These are phyloP conservation scores for Penicillium canariense DNA, from an alignment of 495 filamentous ascomycete genomes.

Conservation along the genomic window DNA sequence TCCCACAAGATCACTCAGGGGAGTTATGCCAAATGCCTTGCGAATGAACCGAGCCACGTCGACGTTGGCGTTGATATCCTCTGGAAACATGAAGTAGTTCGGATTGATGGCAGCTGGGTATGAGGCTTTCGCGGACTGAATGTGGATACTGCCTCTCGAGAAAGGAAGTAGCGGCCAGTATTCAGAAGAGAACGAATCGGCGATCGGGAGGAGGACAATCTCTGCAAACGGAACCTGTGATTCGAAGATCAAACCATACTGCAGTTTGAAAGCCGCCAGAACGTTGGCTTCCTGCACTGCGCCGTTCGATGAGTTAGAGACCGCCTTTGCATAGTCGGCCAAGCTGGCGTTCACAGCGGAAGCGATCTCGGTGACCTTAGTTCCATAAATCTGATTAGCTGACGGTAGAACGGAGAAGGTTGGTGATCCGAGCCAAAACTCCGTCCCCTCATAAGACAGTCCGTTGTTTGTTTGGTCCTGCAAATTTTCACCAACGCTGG, in stretches of 20 bases:
- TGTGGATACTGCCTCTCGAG: slow-evolving; percentile 48
- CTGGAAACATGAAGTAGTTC: slow-evolving; percentile 25
- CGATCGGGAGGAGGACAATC: slow-evolving; percentile 27
- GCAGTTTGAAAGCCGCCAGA: slow-evolving; percentile 32
- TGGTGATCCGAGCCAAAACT: slow-evolving; percentile 15
- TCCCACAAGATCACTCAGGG: slow-evolving; percentile 17
- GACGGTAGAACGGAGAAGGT: slow-evolving; percentile 31
- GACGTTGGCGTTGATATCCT: slow-evolving; percentile 19
- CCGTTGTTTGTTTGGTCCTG: slow-evolving; percentile 44
- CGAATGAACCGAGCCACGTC: slow-evolving; percentile 26
- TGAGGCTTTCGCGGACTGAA: slow-evolving; percentile 19
- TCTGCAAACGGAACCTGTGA: slow-evolving; percentile 40
- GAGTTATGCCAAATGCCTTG: slow-evolving; percentile 13
- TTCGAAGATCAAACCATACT: slow-evolving; percentile 45
- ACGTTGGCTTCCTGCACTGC: slow-evolving; percentile 20
- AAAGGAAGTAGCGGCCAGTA: slow-evolving; percentile 43
- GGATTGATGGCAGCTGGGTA: slow-evolving; percentile 23
- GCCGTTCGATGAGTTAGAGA: slow-evolving; percentile 27
- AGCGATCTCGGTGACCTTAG: slow-evolving; percentile 23
- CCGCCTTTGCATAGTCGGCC: slow-evolving; percentile 27
- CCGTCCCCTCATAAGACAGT: slow-evolving; percentile 16
- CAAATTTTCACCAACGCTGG: slow-evolving; percentile 47
- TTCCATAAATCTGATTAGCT: slow-evolving; percentile 24
- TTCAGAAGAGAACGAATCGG: slow-evolving; percentile 23
- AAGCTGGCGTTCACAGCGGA: slow-evolving; percentile 20